phyloP scores from a whole-genome alignment of 768 basidiomycete species.

The Leccinum ochraceum region DNA sequence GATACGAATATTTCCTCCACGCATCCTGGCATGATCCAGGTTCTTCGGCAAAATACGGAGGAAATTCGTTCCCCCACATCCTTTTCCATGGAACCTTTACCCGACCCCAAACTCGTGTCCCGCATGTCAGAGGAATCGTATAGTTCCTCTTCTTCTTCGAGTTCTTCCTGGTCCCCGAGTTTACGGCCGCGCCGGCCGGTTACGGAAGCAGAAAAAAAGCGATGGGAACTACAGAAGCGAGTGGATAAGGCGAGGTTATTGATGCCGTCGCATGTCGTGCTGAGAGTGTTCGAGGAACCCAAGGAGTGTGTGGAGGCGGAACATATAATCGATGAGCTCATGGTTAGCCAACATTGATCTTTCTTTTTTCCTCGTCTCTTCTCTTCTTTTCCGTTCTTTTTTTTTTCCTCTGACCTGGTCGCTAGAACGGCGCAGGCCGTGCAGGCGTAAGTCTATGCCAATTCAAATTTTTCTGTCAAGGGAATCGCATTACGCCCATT shows the following conservation, averaged over 20 bases:
- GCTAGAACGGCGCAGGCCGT: neutral
- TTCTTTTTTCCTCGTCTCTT: neutral
- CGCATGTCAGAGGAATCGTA: constrained; percentile 29
- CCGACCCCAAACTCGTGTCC: constrained; percentile 12
- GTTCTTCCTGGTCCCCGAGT: constrained; percentile 25
- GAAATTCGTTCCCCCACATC: constrained; percentile 17
- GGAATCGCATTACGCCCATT: neutral
- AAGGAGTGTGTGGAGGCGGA: constrained; percentile 67
- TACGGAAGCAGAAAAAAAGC: constrained; percentile 56
- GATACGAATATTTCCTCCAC: constrained; percentile 19
- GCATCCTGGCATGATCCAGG: constrained; percentile 10
- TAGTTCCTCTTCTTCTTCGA: constrained; percentile 21
- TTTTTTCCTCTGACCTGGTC: neutral
- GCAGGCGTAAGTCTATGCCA: neutral
- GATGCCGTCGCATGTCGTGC: constrained; percentile 55
- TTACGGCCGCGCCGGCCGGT: constrained; percentile 21
- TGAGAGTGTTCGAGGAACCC: constrained; percentile 70
- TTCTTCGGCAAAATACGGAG: constrained; percentile 16
- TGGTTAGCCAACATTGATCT: neutral
- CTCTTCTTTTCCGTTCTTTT: neutral
- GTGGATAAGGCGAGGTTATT: constrained; percentile 61
- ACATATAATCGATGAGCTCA: constrained; percentile 37
- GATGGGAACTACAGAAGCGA: constrained; percentile 59
- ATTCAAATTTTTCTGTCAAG: neutral
- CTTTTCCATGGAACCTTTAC: constrained; percentile 10